Evolutionary conservation across 352 stramenopile genomes (phyloP), one percentile per base, ranked within the genome.

Genomic region (Phytophthora boehmeriae): DNA sequence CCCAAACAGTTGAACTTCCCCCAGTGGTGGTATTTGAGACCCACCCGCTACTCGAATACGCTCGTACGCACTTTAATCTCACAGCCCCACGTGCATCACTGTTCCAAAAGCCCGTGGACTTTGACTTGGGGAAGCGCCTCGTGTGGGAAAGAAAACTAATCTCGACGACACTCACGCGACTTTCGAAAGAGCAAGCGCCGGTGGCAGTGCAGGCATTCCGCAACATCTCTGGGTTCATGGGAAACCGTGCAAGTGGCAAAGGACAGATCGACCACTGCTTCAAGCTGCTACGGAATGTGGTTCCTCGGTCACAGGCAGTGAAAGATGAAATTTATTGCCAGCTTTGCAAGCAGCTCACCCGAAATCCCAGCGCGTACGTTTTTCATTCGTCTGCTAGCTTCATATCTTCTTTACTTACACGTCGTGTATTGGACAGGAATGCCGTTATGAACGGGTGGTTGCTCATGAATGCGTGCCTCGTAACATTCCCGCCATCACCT

Each of bases 251-350:
- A 25, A 85, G 68, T 43, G 73, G 75, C 16, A 92, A 92, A 41
- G 75, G 70, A 5, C 65, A 83, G 34, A 69, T 84, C 35, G 80
- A 87, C 45, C 83, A 94, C 61, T 87, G 76, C 43, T 83, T 80
- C 57, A 93, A 94, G 62, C 71, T 94, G 16, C 48, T 94, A 20
- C 73, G 74, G 38, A 89, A 90, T 48, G 78, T 90, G 27, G 71
- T 92, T 60, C 68, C 71, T 8, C 51, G 66, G 8, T 74, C 81
- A 1, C 62, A 77, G 2, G 67, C 76, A 44, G 69, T 95, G 36
- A 85, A 90, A 45, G 79, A 95, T 59, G 86, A 95, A 66, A 76
- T 90, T 10, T 95, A 88, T 68, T 91, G 82, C 43, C 86, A 95
- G 63, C 59, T 95, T 4, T 83, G 77, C 73, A 95, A 95, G 52